Evolutionary conservation across 1,284 basidiomycete species (phyloP).

Genomic region (Coniferiporia sulphurascens): DNA sequence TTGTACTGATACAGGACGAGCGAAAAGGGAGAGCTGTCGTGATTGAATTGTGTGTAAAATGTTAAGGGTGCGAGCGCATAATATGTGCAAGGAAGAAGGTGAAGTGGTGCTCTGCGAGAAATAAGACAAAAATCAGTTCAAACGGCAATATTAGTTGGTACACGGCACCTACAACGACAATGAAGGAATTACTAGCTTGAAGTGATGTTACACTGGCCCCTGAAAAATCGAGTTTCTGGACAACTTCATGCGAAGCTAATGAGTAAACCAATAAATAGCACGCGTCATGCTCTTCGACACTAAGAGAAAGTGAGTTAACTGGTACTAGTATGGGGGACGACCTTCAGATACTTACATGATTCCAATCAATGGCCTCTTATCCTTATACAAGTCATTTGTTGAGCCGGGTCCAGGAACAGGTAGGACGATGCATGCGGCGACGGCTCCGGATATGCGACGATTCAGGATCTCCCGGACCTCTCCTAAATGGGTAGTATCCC

Average conservation of each 20-base stretch:
- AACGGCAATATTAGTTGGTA: slow-evolving; percentile 1
- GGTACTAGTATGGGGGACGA: background rate
- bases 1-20: slow-evolving; percentile 17
- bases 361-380: slow-evolving; percentile 47
- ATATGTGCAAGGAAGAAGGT: slow-evolving; percentile 52
- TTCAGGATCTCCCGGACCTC: slow-evolving; percentile 53
- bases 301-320: background rate
- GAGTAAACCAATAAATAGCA: slow-evolving; percentile 55
- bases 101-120: slow-evolving; percentile 47
- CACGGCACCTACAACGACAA: slow-evolving; percentile 50
- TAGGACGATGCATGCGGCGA: slow-evolving; percentile 44
- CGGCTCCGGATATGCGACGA: slow-evolving; percentile 31
- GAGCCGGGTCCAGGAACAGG: slow-evolving; percentile 28
- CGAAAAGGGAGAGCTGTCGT: slow-evolving; percentile 15
- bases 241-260: slow-evolving; percentile 47
- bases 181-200: slow-evolving; percentile 43
- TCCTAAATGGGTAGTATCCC: slow-evolving; percentile 60
- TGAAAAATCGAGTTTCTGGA: slow-evolving; percentile 44
- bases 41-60: slow-evolving; percentile 43
- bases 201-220: slow-evolving; percentile 39
- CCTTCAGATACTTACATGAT: slow-evolving; percentile 42
- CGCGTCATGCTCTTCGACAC: slow-evolving; percentile 26
- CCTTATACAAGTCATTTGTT: slow-evolving; percentile 27
- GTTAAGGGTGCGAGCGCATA: slow-evolving; percentile 50
- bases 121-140: slow-evolving; percentile 3